phyloP scores from a whole-genome alignment of 495 filamentous ascomycete species.

The Xylaria telfairii region DNA sequence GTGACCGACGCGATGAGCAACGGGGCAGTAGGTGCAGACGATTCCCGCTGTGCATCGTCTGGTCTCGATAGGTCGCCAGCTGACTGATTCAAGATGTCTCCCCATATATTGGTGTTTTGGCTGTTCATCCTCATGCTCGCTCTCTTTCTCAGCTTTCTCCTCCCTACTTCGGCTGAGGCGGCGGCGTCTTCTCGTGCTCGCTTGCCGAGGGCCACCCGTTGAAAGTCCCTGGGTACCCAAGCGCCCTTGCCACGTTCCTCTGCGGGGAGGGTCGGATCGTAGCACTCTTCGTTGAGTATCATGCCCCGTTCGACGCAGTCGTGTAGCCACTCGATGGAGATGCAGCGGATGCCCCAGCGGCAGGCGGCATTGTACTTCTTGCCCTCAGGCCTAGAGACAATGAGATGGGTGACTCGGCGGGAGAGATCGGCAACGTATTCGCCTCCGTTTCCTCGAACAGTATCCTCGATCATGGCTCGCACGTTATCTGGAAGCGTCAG shows the following conservation, averaged over 20 bases:
- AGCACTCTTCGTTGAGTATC: slow-evolving; percentile 83
- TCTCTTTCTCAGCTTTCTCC: slow-evolving; percentile 77
- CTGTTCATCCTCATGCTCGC: slow-evolving; percentile 78
- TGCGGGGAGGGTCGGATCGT: slow-evolving; percentile 71
- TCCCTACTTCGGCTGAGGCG: slow-evolving; percentile 48
- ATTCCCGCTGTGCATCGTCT: slow-evolving; percentile 10
- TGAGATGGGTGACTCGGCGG: slow-evolving; percentile 82
- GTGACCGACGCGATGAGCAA: background rate
- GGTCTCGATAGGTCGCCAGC: slow-evolving; percentile 29
- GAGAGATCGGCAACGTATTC: slow-evolving; percentile 86
- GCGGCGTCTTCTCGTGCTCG: slow-evolving; percentile 39
- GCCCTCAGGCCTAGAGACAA: slow-evolving; percentile 78
- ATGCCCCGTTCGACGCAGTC: slow-evolving; percentile 91
- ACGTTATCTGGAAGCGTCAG: slow-evolving; percentile 62
- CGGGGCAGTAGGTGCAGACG: slow-evolving; percentile 19
- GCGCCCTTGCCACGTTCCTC: slow-evolving; percentile 79
- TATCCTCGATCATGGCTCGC: slow-evolving; percentile 67
- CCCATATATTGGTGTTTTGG: slow-evolving; percentile 85
- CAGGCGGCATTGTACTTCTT: slow-evolving; percentile 87
- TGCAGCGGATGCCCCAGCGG: slow-evolving; percentile 77
- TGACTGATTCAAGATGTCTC: slow-evolving; percentile 71
- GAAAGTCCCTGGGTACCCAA: slow-evolving; percentile 66
- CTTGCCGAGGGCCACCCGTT: slow-evolving; percentile 47
- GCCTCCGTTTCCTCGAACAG: slow-evolving; percentile 71
- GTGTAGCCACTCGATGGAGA: slow-evolving; percentile 82